These are phyloP conservation scores for Debaryomycetaceae sp. DNA, from an alignment of 1,139 yeast genomes.

Conservation along the genomic window DNA sequence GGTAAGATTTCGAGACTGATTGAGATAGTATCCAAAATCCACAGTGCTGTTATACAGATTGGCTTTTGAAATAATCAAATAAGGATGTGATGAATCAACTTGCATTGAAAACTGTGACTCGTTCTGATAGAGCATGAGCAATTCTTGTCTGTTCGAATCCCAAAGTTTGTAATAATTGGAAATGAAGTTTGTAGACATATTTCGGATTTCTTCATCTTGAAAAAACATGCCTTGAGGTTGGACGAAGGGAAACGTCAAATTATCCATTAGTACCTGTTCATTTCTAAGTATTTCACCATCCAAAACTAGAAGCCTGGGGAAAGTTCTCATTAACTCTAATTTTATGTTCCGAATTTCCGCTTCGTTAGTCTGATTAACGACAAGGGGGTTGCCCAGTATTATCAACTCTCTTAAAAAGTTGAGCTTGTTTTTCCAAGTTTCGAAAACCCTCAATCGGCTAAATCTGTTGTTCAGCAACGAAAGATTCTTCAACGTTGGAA, in stretches of 20 bases:
- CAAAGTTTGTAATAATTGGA: conserved; percentile 72
- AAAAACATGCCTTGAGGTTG: conserved; percentile 56
- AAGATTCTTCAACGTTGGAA: conserved; percentile 72
- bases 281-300: conserved; percentile 79
- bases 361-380: conserved; percentile 24
- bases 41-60: conserved; percentile 26
- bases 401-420: conserved; percentile 71
- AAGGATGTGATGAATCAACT: conserved; percentile 50
- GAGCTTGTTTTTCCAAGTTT: conserved; percentile 76
- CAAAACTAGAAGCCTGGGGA: conserved; percentile 74
- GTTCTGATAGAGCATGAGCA: conserved; percentile 70
- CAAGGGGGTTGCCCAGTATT: conserved; percentile 74
- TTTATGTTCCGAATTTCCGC: conserved; percentile 46
- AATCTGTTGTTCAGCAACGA: conserved; percentile 77
- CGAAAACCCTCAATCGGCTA: conserved; percentile 55
- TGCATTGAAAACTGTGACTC: conserved; percentile 82
- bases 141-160: conserved; percentile 74
- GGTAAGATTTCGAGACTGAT: conserved; percentile 72
- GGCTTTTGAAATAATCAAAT: conserved; percentile 41
- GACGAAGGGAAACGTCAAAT: conserved; percentile 57
- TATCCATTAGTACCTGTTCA: conserved; percentile 53
- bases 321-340: conserved; percentile 61
- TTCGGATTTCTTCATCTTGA: conserved; percentile 72
- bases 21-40: conserved; percentile 63
- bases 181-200: conserved; percentile 70